Conservation (phyloP, 306 rosid genomes). For the Citrullus amarus region DNA sequence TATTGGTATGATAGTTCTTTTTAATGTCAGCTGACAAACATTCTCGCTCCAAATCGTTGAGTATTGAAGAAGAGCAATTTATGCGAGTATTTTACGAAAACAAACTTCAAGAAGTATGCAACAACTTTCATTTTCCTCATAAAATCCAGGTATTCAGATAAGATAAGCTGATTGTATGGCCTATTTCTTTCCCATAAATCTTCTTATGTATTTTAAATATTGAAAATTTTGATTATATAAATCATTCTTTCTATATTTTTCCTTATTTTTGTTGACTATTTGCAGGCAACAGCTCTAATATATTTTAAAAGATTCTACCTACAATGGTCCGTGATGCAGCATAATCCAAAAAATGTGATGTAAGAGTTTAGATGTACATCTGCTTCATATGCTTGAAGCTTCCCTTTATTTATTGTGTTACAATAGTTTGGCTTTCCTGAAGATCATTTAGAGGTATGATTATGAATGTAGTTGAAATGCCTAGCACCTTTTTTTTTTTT, state of each 20-base stretch:
- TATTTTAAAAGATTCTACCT: conserved; percentile 91
- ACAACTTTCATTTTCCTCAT: conserved; percentile 75
- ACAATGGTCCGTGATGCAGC: conserved; percentile 94
- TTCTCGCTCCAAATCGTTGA: conserved; percentile 61
- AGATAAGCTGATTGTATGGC: background rate
- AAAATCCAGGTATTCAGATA: conserved; percentile 59
- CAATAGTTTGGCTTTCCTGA: background rate
- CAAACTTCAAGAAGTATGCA: conserved; percentile 68
- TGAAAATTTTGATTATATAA: background rate
- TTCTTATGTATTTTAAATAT: background rate
- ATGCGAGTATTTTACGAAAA: conserved; percentile 42
- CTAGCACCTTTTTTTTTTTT: background rate
- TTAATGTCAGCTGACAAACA: conserved; percentile 59
- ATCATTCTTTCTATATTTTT: background rate
- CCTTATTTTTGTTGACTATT: conserved; percentile 22
- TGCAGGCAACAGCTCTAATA: conserved; percentile 84
- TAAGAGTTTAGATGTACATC: conserved; percentile 24
- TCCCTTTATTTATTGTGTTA: background rate
- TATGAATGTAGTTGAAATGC: background rate
- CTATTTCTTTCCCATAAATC: background rate
- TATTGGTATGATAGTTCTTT: conserved; percentile 6
- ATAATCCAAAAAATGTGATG: conserved; percentile 84
- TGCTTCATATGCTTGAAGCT: background rate
- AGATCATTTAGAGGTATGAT: background rate
- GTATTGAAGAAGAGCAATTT: conserved; percentile 46